Percentiles rank a stretch among this genome's conserved stretches.
Conservation (phyloP, 2,329 filamentous ascomycete species). For the Sordariomycetes sp. region DNA sequence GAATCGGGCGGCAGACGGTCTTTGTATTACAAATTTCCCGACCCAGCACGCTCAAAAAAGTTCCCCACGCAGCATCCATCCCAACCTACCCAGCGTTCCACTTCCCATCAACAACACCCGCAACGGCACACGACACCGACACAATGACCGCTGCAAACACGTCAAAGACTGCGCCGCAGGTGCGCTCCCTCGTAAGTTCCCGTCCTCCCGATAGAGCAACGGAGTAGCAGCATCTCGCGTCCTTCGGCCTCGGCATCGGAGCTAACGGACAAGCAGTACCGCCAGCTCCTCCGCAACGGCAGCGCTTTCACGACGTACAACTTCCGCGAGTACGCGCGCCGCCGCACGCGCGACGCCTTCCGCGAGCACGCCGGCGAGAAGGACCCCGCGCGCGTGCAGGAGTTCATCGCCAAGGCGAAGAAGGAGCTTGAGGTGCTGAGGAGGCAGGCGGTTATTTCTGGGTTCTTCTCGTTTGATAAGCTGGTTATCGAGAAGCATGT, state of each 20-base stretch:
- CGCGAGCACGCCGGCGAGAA: slow-evolving; percentile 61
- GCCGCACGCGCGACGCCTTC: slow-evolving; percentile 84
- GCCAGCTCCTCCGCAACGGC: slow-evolving; percentile 77
- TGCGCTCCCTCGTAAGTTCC: slow-evolving; percentile 38
- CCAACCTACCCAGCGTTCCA: neutral
- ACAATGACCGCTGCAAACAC: slow-evolving; percentile 23
- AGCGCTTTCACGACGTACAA: slow-evolving; percentile 89
- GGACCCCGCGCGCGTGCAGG: slow-evolving; percentile 69
- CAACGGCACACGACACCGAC: neutral
- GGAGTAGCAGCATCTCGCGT: neutral
- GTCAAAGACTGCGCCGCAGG: slow-evolving; percentile 39
- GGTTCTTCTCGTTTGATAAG: slow-evolving; percentile 85
- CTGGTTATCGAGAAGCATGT: slow-evolving; percentile 65
- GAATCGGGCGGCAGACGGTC: neutral
- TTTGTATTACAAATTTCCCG: slow-evolving; percentile 4
- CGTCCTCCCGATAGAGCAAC: neutral
- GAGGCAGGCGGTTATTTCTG: slow-evolving; percentile 90
- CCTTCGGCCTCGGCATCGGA: neutral
- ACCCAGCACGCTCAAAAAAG: neutral
- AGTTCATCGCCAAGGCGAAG: slow-evolving; percentile 77
- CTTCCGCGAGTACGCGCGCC: slow-evolving; percentile 91
- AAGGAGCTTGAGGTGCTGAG: slow-evolving; percentile 83
- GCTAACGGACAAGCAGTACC: slow-evolving; percentile 51
- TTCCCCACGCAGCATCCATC: neutral
- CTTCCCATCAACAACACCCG: neutral